Evolutionary conservation across 495 filamentous ascomycete genomes (phyloP).

Genomic region (Tuber microsphaerosporum): DNA sequence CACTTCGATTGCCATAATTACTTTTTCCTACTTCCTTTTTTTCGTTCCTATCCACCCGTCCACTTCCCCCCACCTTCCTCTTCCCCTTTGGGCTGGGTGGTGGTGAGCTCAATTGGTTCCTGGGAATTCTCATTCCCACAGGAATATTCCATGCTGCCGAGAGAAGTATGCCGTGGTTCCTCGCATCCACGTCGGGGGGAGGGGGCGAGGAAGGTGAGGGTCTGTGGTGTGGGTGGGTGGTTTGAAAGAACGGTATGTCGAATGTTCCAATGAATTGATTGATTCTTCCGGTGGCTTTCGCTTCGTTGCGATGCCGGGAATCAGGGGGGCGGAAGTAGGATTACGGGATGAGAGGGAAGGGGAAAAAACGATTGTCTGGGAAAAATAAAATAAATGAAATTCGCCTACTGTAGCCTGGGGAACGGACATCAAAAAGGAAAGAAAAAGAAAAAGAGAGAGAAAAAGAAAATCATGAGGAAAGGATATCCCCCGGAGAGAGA

Average conservation of each 20-base stretch:
- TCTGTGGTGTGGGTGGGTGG: background rate
- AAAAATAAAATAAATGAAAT: background rate
- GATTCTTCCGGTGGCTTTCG: background rate
- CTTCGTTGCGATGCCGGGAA: background rate
- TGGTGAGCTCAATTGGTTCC: background rate
- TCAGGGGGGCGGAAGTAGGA: background rate
- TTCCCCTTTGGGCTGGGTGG: background rate
- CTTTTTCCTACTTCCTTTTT: background rate
- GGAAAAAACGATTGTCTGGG: background rate
- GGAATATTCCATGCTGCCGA: background rate
- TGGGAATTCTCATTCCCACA: background rate
- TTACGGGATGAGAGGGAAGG: background rate
- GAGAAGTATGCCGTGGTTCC: background rate
- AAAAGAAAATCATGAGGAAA: background rate
- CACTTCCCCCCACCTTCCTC: background rate
- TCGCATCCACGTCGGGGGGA: background rate
- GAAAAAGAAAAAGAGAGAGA: background rate
- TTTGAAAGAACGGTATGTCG: background rate
- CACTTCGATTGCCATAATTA: background rate
- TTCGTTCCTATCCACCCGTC: background rate
- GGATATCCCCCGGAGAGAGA: background rate
- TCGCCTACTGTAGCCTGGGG: background rate
- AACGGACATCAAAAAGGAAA: background rate
- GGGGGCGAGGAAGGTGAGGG: background rate
- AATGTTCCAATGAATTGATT: background rate